phyloP scores from a whole-genome alignment of 768 basidiomycete genomes.

The Cytidiella melzeri region DNA sequence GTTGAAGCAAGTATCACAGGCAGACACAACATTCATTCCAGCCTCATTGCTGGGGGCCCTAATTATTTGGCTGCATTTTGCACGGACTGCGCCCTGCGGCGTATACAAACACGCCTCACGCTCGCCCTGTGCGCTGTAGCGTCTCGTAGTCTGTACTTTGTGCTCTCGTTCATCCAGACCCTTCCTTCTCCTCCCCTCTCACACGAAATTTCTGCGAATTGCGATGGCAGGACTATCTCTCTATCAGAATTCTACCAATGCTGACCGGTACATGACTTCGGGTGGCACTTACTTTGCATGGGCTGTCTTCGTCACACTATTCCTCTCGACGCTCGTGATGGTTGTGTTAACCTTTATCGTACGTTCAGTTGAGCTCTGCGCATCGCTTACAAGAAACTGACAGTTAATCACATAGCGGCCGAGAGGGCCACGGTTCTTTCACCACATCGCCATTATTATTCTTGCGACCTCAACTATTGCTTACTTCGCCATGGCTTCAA shows the following conservation, averaged over 20 bases:
- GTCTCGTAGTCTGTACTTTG: neutral
- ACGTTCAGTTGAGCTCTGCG: constrained; percentile 8
- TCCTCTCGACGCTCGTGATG: constrained; percentile 31
- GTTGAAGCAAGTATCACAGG: no score
- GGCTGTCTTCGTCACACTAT: constrained; percentile 50
- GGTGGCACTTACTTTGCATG: constrained; percentile 49
- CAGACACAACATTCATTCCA: no score
- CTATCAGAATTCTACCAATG: constrained; percentile 29
- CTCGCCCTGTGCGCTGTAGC: neutral
- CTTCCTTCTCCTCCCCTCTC: neutral
- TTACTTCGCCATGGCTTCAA: constrained; percentile 53
- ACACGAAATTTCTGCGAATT: neutral
- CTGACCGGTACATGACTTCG: constrained; percentile 34
- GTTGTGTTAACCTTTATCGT: constrained; percentile 35
- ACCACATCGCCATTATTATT: constrained; percentile 42
- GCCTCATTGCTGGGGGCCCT: no score
- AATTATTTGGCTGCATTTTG: no score
- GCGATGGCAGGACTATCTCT: constrained; percentile 21
- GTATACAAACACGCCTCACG: no score
- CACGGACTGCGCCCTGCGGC: no score
- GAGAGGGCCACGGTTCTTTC: constrained; percentile 41
- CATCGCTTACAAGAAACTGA: neutral
- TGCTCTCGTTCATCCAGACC: neutral
- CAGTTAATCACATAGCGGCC: constrained; percentile 24
- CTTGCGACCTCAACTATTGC: constrained; percentile 40